phyloP scores from a whole-genome alignment of 768 basidiomycete genomes.

The Tephrocybe sp. region DNA sequence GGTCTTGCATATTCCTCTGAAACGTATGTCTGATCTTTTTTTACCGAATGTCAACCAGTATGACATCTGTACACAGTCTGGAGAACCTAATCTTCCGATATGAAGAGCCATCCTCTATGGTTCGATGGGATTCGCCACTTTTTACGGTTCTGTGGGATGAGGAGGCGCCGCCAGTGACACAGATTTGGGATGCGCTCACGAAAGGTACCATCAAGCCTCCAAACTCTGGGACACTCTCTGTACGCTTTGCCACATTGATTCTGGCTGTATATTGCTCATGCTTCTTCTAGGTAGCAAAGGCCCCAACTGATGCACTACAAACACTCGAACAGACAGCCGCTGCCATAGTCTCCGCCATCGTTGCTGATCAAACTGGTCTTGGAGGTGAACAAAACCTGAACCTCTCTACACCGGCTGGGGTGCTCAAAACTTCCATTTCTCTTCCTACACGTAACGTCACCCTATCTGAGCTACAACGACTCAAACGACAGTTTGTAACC shows the following conservation, averaged over 20 bases:
- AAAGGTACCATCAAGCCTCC: conserved; percentile 82
- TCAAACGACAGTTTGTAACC: conserved; percentile 89
- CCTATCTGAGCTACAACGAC: conserved; percentile 81
- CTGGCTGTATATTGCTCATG: background rate
- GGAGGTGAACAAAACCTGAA: conserved; percentile 52
- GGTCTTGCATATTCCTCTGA: conserved; percentile 55
- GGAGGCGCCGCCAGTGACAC: conserved; percentile 55
- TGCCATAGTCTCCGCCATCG: conserved; percentile 66
- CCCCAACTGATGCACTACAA: conserved; percentile 86
- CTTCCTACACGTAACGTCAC: conserved; percentile 74
- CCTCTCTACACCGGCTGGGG: conserved; percentile 38
- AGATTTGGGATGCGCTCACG: conserved; percentile 80
- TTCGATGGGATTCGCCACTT: conserved; percentile 97
- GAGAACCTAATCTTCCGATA: conserved; percentile 85
- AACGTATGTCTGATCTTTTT: conserved; percentile 54
- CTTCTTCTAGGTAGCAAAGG: conserved; percentile 62
- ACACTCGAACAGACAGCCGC: conserved; percentile 78
- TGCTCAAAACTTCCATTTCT: conserved; percentile 43
- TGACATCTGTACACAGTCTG: conserved; percentile 43
- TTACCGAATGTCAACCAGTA: background rate
- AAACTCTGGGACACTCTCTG: conserved; percentile 77
- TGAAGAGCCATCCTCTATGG: conserved; percentile 97
- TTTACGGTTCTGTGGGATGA: conserved; percentile 83
- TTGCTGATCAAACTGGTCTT: conserved; percentile 56
- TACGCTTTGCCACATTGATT: conserved; percentile 32